Conservation (phyloP, 148 eudicot genomes). For the Limonium bicolor region DNA sequence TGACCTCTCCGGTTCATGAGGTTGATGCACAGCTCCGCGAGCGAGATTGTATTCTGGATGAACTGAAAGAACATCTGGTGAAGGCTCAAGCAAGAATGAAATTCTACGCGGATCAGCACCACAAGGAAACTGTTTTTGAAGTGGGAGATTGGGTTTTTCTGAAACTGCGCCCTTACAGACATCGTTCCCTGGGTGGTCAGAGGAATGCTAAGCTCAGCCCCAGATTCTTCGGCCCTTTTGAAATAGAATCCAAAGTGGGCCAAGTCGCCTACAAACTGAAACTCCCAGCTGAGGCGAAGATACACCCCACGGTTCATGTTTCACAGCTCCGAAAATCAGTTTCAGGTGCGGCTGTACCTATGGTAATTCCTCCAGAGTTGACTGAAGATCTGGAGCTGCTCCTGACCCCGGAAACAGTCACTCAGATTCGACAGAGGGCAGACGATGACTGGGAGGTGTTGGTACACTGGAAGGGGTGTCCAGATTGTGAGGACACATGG, state of each 20-base stretch:
- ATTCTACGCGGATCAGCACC: not conserved
- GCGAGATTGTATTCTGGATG: not conserved
- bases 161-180: conserved; percentile 1
- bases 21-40: not conserved
- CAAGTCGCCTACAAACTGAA: not conserved
- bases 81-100: not conserved
- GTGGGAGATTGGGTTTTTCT: not conserved
- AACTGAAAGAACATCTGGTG: not conserved
- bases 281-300: not conserved
- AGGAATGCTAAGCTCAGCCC: not conserved
- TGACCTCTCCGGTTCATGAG: not conserved
- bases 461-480: not conserved
- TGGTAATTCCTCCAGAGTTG: not conserved
- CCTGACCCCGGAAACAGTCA: not conserved
- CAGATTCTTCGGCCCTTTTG: not conserved
- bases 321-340: not conserved
- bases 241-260: not conserved
- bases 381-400: not conserved
- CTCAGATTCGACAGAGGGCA: not conserved
- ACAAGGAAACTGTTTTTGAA: not conserved
- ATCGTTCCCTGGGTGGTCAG: not conserved
- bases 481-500: not conserved
- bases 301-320: conserved; percentile 1
- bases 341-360: not conserved
- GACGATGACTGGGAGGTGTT: not conserved